These are phyloP conservation scores for Vanrija humicola DNA, from an alignment of 1,284 basidiomycete genomes.

Conservation along the genomic window DNA sequence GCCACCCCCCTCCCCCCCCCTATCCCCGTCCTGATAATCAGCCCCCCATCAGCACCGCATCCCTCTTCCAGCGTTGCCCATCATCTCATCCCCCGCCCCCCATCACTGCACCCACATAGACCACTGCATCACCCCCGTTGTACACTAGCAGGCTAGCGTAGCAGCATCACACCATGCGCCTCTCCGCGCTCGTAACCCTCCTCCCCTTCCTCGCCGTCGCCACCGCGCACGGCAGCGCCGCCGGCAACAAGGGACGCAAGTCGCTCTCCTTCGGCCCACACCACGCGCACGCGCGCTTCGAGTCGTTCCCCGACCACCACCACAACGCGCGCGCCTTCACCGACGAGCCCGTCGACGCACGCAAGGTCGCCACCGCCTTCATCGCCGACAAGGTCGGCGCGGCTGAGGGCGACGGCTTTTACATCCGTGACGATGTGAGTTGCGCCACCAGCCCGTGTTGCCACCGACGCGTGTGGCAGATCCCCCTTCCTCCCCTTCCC, in stretches of 20 bases:
- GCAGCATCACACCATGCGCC: conserved; percentile 32
- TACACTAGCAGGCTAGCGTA: background rate
- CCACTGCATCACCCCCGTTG: background rate
- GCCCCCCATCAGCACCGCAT: background rate
- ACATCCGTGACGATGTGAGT: conserved; percentile 48
- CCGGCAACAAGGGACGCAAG: conserved; percentile 55
- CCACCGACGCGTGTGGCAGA: background rate
- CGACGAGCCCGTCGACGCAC: conserved; percentile 17
- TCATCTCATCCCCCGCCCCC: background rate
- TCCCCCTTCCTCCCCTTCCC: background rate
- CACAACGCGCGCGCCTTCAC: no score
- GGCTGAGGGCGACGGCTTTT: conserved; percentile 38
- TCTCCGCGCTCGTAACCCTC: conserved; percentile 43
- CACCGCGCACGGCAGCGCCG: conserved; percentile 7
- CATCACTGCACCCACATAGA: background rate
- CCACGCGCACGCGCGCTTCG: conserved; percentile 67
- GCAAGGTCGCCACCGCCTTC: conserved; percentile 27
- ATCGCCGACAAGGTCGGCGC: conserved; percentile 27
- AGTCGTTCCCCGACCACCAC: conserved; percentile 51
- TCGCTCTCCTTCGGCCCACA: conserved; percentile 72
- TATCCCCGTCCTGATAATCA: background rate
- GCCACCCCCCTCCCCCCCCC: background rate
- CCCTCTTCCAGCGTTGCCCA: background rate
- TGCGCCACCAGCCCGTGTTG: conserved; percentile 8
- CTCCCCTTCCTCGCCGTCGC: conserved; percentile 36